A percentile compares a stretch with the other conserved stretches of the same genome.
Conservation (phyloP, 768 basidiomycete genomes). For the Floccularia luteovirens region DNA sequence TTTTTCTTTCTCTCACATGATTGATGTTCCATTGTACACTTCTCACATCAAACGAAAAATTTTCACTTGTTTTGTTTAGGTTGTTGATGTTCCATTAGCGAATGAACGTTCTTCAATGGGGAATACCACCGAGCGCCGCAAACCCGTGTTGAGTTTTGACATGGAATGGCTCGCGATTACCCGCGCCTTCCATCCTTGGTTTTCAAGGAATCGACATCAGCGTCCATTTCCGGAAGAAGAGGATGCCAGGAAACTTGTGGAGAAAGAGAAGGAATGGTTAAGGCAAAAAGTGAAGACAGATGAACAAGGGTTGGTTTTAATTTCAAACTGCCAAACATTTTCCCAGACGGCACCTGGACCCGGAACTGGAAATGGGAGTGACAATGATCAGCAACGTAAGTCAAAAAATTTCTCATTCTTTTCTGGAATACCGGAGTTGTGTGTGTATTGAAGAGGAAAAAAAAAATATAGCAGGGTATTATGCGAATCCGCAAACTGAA, state of each 20-base stretch:
- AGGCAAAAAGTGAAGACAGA: constrained; percentile 38
- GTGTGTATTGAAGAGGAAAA: constrained; percentile 16
- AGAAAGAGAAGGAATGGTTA: constrained; percentile 63
- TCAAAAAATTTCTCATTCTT: too few relatives aligned
- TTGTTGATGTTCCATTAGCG: constrained; percentile 49
- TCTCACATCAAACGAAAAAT: background rate
- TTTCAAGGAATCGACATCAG: constrained; percentile 49
- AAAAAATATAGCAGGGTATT: constrained; percentile 51
- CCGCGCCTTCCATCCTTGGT: constrained; percentile 75
- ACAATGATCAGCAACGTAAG: constrained; percentile 25
- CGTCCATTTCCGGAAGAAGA: constrained; percentile 49
- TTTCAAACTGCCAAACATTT: constrained; percentile 62
- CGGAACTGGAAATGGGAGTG: constrained; percentile 26
- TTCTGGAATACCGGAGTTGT: constrained; percentile 12
- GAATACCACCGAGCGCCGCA: constrained; percentile 1
- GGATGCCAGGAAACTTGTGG: constrained; percentile 45
- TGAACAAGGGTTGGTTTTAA: constrained; percentile 23
- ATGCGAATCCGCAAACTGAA: constrained; percentile 85
- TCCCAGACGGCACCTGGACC: constrained; percentile 56
- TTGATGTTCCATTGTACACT: background rate
- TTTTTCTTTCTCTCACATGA: background rate
- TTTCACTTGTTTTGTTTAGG: too few relatives aligned
- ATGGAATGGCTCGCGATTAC: constrained; percentile 93
- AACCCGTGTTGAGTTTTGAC: constrained; percentile 54
- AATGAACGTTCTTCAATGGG: constrained; percentile 3